Evolutionary conservation across 139 green algal genomes (phyloP).

Genomic region (Picochlorum sp.): DNA sequence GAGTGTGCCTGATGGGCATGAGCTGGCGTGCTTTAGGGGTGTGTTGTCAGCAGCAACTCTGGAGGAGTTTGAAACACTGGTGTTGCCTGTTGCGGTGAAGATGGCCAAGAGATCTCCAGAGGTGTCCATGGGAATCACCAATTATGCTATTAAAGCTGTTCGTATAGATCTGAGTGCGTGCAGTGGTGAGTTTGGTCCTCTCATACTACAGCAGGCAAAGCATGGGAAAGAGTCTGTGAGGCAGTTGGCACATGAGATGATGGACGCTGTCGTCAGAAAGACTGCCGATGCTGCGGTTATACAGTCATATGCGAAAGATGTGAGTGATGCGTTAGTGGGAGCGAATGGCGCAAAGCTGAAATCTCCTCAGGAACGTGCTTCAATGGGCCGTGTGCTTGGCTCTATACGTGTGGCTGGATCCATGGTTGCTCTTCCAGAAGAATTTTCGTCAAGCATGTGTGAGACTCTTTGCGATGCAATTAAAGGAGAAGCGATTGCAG

Average conservation of each 20-base stretch:
- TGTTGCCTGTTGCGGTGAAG: conserved; percentile 50
- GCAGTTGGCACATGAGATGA: conserved; percentile 25
- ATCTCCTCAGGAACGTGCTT: conserved; percentile 41
- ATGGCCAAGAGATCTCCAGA: conserved; percentile 67
- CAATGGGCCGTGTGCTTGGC: conserved; percentile 35
- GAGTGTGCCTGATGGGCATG: background rate
- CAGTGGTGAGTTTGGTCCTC: conserved; percentile 39
- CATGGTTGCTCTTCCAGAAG: too few species aligned
- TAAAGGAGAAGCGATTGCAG: too few species aligned
- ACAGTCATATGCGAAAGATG: conserved; percentile 12
- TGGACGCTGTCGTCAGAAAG: conserved; percentile 31
- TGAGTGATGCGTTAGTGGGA: conserved; percentile 22
- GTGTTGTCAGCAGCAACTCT: conserved; percentile 33
- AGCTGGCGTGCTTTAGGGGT: conserved; percentile 29
- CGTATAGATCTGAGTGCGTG: conserved; percentile 33
- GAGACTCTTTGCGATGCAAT: too few species aligned
- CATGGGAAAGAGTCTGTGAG: conserved; percentile 49
- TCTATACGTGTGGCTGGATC: too few species aligned
- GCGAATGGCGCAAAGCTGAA: conserved; percentile 61
- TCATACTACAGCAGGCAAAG: conserved; percentile 52
- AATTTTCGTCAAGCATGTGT: too few species aligned
- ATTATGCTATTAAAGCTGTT: conserved; percentile 24
- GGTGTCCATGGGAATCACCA: conserved; percentile 35
- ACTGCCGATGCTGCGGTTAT: conserved; percentile 26
- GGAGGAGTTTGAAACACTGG: conserved; percentile 35